A percentile compares a stretch with the other conserved stretches of the same genome.
Conservation (phyloP, 768 basidiomycete genomes). For the Suillus brevipes region DNA sequence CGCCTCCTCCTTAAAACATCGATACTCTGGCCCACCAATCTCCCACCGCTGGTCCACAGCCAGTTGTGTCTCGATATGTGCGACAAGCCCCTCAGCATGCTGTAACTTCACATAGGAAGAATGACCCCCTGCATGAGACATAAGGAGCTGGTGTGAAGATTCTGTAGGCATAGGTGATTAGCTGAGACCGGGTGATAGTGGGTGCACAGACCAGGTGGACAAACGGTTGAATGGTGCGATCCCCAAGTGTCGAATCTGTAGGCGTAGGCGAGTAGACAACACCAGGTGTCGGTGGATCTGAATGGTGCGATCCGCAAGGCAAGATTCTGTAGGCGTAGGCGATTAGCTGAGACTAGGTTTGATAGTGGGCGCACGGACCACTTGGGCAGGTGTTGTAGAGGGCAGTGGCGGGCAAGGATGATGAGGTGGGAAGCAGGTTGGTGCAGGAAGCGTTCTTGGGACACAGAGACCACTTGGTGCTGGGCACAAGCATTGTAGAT, state of each 20-base stretch:
- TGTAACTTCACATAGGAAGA: background rate
- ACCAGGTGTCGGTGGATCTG: too few species aligned
- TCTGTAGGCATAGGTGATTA: too few species aligned
- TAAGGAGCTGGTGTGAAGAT: too few species aligned
- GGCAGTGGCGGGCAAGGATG: background rate
- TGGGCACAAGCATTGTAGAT: background rate
- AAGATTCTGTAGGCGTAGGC: conserved; percentile 55
- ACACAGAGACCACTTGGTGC: background rate
- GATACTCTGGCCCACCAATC: background rate
- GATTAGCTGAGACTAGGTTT: conserved; percentile 56
- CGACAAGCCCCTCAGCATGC: background rate
- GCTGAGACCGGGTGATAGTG: too few species aligned
- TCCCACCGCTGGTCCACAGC: background rate
- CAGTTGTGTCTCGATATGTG: background rate
- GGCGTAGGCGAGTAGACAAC: conserved; percentile 61
- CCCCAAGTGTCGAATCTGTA: conserved; percentile 39
- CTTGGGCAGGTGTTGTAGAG: background rate
- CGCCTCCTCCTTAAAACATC: background rate
- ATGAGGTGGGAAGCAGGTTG: background rate
- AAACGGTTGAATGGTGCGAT: too few species aligned
- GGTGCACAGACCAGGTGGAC: too few species aligned
- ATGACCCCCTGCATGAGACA: too few species aligned
- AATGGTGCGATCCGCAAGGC: too few species aligned
- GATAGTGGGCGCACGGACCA: background rate
- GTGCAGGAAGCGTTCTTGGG: background rate